Percentiles rank a stretch among this genome's conserved stretches.
Conservation (phyloP, 2,329 filamentous ascomycete species). For the Rhynchosporium graminicola region DNA sequence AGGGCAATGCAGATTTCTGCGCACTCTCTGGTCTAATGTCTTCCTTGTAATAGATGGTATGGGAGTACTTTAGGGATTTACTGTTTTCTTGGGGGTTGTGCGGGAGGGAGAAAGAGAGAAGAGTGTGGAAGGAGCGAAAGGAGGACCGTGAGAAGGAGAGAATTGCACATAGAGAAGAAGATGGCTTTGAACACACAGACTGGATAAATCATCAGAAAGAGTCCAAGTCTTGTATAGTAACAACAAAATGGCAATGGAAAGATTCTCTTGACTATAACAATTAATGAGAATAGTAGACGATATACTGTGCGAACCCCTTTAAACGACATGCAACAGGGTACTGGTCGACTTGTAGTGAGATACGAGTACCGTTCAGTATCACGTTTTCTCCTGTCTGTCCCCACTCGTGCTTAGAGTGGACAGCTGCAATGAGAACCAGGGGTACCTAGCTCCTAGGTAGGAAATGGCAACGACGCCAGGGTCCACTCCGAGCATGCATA, state of each 20-base stretch:
- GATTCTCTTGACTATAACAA: conserved; percentile 9
- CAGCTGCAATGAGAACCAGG: no score
- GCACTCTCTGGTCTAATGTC: conserved; percentile 32
- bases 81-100: conserved; percentile 1
- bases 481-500: no score
- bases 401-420: no score
- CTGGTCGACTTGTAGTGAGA: no score
- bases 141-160: conserved; percentile 16
- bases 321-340: no score
- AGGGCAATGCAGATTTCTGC: neutral
- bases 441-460: no score
- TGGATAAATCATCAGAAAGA: conserved; percentile 12
- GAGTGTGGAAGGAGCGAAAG: neutral
- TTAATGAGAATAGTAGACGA: no score
- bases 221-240: conserved; percentile 27
- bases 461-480: no score
- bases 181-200: conserved; percentile 10
- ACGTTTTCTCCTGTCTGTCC: no score
- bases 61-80: conserved; percentile 7
- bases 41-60: conserved; percentile 34
- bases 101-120: neutral
- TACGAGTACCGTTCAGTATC: no score
- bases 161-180: conserved; percentile 15
- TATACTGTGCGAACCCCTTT: no score
- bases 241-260: conserved; percentile 17